Evolutionary conservation across 1,139 yeast genomes (phyloP), one percentile per base, ranked within the genome.

Genomic region (Taphrina betulina): DNA sequence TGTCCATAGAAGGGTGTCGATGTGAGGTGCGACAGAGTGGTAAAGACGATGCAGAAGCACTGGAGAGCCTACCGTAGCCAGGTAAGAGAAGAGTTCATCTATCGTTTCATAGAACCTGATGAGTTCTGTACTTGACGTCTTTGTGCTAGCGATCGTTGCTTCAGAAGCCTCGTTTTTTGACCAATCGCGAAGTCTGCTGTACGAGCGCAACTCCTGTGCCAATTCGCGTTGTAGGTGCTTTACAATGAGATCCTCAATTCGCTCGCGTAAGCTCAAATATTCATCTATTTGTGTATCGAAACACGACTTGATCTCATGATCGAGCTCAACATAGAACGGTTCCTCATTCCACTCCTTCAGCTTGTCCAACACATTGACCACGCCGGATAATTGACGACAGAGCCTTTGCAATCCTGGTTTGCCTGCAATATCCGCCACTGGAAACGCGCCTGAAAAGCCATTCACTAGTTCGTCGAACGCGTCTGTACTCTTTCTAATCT

Each of bases 271-370:
- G 1, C 65, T 63, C 17, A 42, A 57, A 16, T 58, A 33, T n/a
- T 50, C 57, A 33, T 57, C 54, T n/a, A 57, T 52, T 1, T 58
- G 57, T 12, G 53, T 56, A 23, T 51, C 53, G 14, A 57, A 45
- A 22, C 43, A 38, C 12, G 22, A 26, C 54, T 48, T 57, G 34
- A 42, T 61, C 28, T 57, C 48, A 34, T 48, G 24, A 71, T 85
- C 82, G 40, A 85, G 70, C 64, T 82, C 85, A 16, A 84, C 71
- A 65, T 83, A 85, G 8, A 82, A 74, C 43, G 82, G 68, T 46
- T 82, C 83, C 55, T 81, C 79, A 36, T 82, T 79, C 90, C 92
- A 84, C 52, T 72, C 72, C 36, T 75, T 78, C 68, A 86, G 71
- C 8, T 78, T 71, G 36, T 76, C 76, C 14, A 74, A 71, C 3